Base-by-base conservation (phyloP, 306 rosid genomes). In the Sicyos edulis region DNA sequence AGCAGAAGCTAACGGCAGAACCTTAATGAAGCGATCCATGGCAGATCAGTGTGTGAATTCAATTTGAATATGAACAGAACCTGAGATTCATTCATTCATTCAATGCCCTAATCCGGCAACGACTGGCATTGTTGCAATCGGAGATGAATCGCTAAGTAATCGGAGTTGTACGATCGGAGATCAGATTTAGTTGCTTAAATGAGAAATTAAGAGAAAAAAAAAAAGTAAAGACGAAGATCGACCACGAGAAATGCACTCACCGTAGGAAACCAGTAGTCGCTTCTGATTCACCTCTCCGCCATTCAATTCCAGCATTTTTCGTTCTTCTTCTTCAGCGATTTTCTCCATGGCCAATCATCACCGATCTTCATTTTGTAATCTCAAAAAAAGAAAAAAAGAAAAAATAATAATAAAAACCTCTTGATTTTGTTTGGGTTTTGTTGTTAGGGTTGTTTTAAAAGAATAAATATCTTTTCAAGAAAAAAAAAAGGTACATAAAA, bases 191-290 rank as follows among this genome's bases (percentile, higher is more conserved):
- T 32, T 4, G 37, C 37, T 32, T 32, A 32, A 32, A 32, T 32
- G 37, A 32, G 37, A 32, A 32, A 32, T 32, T 32, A 32, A 32
- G 37, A 32, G 37, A 32, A 32, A 22, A 19, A 22, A 34, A 44
- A 47, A 22, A 85, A 82, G 82, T 81, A 80, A 74, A 84, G 83
- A 83, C 79, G 84, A 80, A 85, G 76, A 45, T 74, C 83, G 65
- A 82, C 86, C 89, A 82, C 83, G 71, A 85, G 78, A 29, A 84
- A 71, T 76, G 81, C 77, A 60, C 85, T 76, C 76, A 82, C 86
- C 89, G 77, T 82, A 62, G 71, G 76, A 70, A 71, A 52, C 57
- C 52, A 11, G 61, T 10, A n/a, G 62, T 54, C n/a, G 70, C 67
- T 45, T 51, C 73, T 69, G 45, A 42, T 64, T 82, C 40, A 80